Percentiles rank a stretch among this genome's conserved stretches.
phyloP scores from a whole-genome alignment of 495 filamentous ascomycete species.

The Tuber indicum region DNA sequence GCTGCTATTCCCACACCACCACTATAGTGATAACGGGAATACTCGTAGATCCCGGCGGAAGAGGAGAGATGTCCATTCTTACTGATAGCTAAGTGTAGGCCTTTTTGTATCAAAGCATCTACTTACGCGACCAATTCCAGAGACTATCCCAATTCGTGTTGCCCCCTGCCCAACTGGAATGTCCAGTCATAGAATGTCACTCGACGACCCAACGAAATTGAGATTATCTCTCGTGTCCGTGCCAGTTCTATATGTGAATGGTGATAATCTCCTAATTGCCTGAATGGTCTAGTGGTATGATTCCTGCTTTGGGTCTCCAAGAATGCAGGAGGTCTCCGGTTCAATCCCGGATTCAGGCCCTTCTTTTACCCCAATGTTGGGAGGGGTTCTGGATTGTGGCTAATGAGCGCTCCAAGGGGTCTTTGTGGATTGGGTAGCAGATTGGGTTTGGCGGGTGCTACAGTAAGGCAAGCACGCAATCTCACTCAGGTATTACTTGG shows the following conservation, averaged over 20 bases:
- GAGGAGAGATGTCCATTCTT: background rate
- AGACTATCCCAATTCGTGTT: background rate
- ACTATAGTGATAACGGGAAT: background rate
- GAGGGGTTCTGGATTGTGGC: background rate
- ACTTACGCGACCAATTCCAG: background rate
- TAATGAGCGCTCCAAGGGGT: too few species aligned
- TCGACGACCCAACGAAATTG: background rate
- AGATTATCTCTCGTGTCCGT: background rate
- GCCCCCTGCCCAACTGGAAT: background rate
- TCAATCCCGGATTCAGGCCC: slow-evolving; percentile 18
- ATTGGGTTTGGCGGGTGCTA: background rate
- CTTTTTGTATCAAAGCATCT: background rate
- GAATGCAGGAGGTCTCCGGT: slow-evolving; percentile 16
- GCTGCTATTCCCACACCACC: background rate
- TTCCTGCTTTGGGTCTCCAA: slow-evolving; percentile 10
- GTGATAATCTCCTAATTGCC: background rate
- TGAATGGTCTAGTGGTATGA: slow-evolving; percentile 28
- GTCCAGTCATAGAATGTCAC: background rate
- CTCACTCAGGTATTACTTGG: background rate
- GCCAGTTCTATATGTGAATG: background rate
- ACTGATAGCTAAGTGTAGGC: background rate
- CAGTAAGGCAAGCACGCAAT: too few species aligned
- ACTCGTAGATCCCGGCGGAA: background rate
- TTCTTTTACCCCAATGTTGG: background rate
- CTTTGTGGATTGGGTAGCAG: background rate